phyloP scores from a whole-genome alignment of 768 basidiomycete species.

The Lenzites betulinus region DNA sequence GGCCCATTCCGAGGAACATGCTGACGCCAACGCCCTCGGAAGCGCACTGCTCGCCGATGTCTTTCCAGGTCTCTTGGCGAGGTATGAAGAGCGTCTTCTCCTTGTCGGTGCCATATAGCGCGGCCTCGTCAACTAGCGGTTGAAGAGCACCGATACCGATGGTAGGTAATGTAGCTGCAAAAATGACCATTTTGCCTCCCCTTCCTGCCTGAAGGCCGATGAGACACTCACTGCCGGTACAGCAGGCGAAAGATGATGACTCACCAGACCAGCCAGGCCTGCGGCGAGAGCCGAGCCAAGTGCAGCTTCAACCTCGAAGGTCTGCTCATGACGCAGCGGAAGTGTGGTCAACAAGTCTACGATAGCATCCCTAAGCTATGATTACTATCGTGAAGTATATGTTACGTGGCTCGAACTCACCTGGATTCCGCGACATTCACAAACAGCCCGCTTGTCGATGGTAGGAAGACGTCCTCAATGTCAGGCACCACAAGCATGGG shows the following conservation, averaged over 20 bases:
- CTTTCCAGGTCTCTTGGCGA: slow-evolving; percentile 77
- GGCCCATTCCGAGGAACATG: slow-evolving; percentile 80
- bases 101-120: slow-evolving; percentile 81
- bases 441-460: slow-evolving; percentile 70
- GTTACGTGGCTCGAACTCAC: slow-evolving; percentile 41
- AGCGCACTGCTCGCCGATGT: slow-evolving; percentile 85
- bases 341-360: slow-evolving; percentile 67
- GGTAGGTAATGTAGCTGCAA: slow-evolving; percentile 69
- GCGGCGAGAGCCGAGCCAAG: slow-evolving; percentile 79
- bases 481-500: slow-evolving; percentile 84
- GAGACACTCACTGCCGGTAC: background rate
- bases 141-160: slow-evolving; percentile 72
- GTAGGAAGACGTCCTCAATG: slow-evolving; percentile 90
- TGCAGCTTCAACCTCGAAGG: slow-evolving; percentile 55
- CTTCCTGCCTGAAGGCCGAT: slow-evolving; percentile 49
- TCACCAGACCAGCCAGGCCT: slow-evolving; percentile 57
- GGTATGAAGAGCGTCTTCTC: slow-evolving; percentile 81
- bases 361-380: slow-evolving; percentile 49
- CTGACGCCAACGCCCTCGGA: slow-evolving; percentile 90
- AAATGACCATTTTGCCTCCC: slow-evolving; percentile 79
- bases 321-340: slow-evolving; percentile 59
- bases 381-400: background rate
- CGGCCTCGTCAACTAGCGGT: slow-evolving; percentile 57
- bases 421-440: slow-evolving; percentile 72
- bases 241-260: background rate